These are phyloP conservation scores for Fusarium avenaceum DNA, from an alignment of 2,329 filamentous ascomycete species.

Conservation along the genomic window DNA sequence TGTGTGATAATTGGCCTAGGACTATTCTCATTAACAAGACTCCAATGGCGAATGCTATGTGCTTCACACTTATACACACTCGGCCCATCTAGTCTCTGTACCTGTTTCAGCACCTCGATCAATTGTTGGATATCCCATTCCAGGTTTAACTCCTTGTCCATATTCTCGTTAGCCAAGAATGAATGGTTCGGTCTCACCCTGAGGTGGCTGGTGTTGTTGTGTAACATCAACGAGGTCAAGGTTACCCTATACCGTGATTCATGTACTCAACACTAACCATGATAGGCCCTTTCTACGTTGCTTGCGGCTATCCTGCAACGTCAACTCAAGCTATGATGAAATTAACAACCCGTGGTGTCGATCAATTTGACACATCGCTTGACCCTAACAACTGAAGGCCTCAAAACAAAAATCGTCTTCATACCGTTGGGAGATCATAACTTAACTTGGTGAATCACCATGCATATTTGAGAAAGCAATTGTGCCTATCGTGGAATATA, in stretches of 20 bases:
- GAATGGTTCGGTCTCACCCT: neutral
- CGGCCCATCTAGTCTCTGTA: neutral
- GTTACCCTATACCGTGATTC: neutral
- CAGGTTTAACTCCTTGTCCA: neutral
- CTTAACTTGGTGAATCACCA: slow-evolving; percentile 33
- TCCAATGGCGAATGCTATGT: neutral
- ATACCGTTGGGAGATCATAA: slow-evolving; percentile 3
- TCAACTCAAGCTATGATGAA: slow-evolving; percentile 8
- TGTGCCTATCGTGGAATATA: slow-evolving; percentile 5
- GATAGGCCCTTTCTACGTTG: slow-evolving; percentile 2
- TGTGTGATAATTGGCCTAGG: neutral
- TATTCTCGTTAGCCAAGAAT: neutral
- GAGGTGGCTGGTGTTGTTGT: neutral
- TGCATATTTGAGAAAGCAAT: slow-evolving; percentile 23
- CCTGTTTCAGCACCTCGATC: no score
- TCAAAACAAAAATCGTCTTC: neutral
- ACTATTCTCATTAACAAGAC: neutral
- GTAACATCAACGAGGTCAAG: neutral
- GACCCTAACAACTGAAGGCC: neutral
- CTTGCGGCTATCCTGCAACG: slow-evolving; percentile 7
- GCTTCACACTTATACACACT: neutral
- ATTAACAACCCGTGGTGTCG: neutral
- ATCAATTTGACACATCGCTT: slow-evolving; percentile 8
- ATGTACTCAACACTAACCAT: neutral
- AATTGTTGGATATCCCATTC: neutral